Conservation (phyloP, 2,329 filamentous ascomycete species). For the Dactylonectria macrodidyma region DNA sequence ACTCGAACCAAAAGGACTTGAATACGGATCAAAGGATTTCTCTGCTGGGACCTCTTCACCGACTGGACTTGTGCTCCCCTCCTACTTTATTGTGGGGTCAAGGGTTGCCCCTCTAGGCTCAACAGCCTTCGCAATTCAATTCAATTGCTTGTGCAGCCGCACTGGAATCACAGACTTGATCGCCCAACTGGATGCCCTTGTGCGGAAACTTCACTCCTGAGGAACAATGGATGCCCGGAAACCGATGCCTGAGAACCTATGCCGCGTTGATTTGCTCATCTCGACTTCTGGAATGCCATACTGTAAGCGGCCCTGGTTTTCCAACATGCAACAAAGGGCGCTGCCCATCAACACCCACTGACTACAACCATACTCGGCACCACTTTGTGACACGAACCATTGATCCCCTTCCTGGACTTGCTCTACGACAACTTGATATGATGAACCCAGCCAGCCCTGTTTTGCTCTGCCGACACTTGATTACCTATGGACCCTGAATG, state of each 20-base stretch:
- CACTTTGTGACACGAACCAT: background rate
- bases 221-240: constrained; percentile 34
- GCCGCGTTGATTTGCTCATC: constrained; percentile 31
- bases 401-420: background rate
- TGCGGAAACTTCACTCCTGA: constrained; percentile 21
- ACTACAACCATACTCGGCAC: background rate
- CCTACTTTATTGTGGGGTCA: constrained; percentile 24
- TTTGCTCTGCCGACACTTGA: background rate
- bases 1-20: constrained; percentile 39
- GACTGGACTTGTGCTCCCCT: constrained; percentile 27
- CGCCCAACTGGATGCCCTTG: constrained; percentile 20
- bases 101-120: constrained; percentile 37
- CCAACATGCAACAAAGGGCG: background rate
- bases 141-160: constrained; percentile 54
- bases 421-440: constrained; percentile 3
- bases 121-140: constrained; percentile 50
- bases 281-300: background rate
- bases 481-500: constrained; percentile 22
- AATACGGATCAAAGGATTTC: constrained; percentile 12
- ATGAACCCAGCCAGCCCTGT: background rate
- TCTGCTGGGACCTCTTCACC: constrained; percentile 25
- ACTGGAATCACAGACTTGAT: constrained; percentile 34
- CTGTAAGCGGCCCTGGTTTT: constrained; percentile 12
- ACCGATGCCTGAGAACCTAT: constrained; percentile 15
- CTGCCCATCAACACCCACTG: background rate